Base-by-base conservation (phyloP, 2,329 filamentous ascomycete genomes). In the Fusarium sterilihyphosum region DNA sequence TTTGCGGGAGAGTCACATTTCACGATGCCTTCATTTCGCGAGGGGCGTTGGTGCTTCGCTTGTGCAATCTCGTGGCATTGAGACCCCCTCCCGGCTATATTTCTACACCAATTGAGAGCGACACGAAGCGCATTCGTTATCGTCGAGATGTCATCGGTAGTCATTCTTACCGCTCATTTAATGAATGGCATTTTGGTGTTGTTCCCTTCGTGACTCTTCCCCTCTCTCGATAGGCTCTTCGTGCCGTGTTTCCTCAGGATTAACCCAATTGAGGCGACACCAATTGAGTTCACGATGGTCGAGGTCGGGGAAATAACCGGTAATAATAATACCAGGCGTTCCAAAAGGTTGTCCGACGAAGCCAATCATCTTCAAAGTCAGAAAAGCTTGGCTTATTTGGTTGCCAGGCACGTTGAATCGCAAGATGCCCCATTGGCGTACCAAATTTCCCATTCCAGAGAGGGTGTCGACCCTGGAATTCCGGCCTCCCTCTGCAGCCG, bases 1-100 rank as follows among this genome's bases (percentile, higher is more conserved):
- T 60, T 70, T 71, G 67, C 67, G 41, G 67, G 44, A 66, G 59
- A 66, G 52, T 71, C 52, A 66, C 66, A 71, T 46, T 70, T 70
- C 67, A 70, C 67, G 67, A 70, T 70, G 26, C 46, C 67, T 56
- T 70, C 67, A 70, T 38, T 40, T 70, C 40, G 54, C 37, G 47
- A 26, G 24, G 43, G 24, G 37, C 40, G 14, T 50, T 53, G 22
- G 24, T 29, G 52, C 17, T 24, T 38, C 35, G 26, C 38, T 24
- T 17, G 22, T 22, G 44, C 11, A 38, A 18, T 35, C 52, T 33
- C 35, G 33, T 38, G 31, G 52, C 38, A 50, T 38, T 50, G 10
- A 31, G 44, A 52, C 47, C 29, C 40, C 59, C 60, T 31, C 65
- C 65, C 65, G 38, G 44, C 40, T 6, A 31, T 41, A 44, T 35